Evolutionary conservation across 306 rosid genomes (phyloP).

Genomic region (Bauhinia variegata): DNA sequence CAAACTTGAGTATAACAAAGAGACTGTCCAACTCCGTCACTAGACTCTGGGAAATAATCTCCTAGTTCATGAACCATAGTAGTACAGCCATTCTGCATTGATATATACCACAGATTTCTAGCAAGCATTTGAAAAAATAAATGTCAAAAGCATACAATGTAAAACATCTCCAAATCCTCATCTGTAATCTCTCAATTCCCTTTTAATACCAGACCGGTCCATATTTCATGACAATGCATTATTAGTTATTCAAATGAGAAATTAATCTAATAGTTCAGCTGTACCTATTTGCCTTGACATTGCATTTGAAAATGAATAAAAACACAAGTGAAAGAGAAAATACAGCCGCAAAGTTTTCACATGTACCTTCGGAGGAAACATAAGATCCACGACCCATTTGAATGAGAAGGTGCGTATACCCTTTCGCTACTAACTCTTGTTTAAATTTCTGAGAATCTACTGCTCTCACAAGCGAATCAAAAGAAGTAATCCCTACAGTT

Average conservation of each 20-base stretch:
- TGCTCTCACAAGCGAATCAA: conserved; percentile 74
- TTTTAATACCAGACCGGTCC: neutral
- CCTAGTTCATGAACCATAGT: too few species aligned
- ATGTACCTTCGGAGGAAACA: conserved; percentile 67
- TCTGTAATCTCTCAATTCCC: neutral
- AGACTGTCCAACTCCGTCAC: too few species aligned
- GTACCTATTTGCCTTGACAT: neutral
- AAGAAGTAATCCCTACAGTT: conserved; percentile 81
- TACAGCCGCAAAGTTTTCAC: neutral
- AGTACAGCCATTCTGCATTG: too few species aligned
- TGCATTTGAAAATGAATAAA: neutral
- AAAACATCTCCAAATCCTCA: too few species aligned
- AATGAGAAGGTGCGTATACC: conserved; percentile 72
- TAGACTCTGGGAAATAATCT: too few species aligned
- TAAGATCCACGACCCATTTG: conserved; percentile 86
- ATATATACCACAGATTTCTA: neutral
- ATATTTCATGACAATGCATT: neutral
- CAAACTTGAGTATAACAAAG: too few species aligned
- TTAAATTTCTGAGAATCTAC: conserved; percentile 56
- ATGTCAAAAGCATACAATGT: neutral
- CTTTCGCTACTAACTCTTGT: conserved; percentile 58
- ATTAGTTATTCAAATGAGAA: neutral
- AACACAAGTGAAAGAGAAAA: conserved; percentile 1
- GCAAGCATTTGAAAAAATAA: neutral
- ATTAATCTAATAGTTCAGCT: neutral